Evolutionary conservation across 805 yeast species (phyloP), one percentile per base, ranked within the genome.

Genomic region (Barnettozyma sucrosica): DNA sequence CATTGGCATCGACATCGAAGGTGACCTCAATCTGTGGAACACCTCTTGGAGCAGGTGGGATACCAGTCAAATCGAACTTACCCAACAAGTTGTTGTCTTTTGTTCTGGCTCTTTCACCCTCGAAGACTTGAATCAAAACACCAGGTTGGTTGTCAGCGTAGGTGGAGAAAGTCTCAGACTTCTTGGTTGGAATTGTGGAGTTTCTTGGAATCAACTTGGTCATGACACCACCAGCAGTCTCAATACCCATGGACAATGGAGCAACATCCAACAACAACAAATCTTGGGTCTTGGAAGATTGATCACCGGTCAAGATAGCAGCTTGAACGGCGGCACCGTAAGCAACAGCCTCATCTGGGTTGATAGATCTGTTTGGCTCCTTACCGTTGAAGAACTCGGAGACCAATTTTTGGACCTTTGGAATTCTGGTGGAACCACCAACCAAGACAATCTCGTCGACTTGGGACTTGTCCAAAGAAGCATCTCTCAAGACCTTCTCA

Each of bases 291-390:
- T 89, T 89, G 53, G 96, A 83, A 37, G 97, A 89, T 60, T 92
- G 83, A 74, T 89, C 97, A 76, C 97, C 97, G 52, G 96, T 81
- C 68, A 89, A 80, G 67, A 89, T 89, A 59, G 97, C 97, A 59
- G 96, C 97, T 78, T 89, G 97, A 59, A 89, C 97, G 55, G 97
- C 97, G 61, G 97, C 97, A 84, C 97, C 97, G 76, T 89, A 89
- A 66, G 97, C 97, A 72, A 89, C 97, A 65, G 97, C 97, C 77
- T 89, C 97, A 79, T 89, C 97, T 61, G 97, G 97, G 81, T 89
- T 89, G 72, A 89, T 89, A 46, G 96, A 87, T 76, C 83, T 86
- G 79, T 88, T 88, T 73, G 95, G 96, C 75, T 89, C 96, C 77
- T 89, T 90, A 69, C 97, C 97, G 72, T 89, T 87, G 81, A 90